Evolutionary conservation across 2,329 filamentous ascomycete species (phyloP), one percentile per base, ranked within the genome.

Genomic region (Ophiostoma angusticollis): DNA sequence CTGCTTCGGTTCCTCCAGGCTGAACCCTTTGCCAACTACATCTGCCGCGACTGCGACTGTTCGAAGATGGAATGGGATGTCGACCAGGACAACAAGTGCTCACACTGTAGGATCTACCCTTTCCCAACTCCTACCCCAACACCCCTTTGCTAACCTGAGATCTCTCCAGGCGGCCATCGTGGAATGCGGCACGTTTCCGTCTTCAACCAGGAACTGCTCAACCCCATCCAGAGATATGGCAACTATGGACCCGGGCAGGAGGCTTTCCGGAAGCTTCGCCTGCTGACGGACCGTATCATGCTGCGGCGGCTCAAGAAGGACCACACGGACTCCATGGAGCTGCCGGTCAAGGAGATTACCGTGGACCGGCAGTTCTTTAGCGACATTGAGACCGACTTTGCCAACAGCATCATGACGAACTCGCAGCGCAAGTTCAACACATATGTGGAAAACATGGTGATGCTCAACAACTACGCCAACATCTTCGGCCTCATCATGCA

Each of bases 401-500:
- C 89, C 24, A 76, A 77, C 40, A 94, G 85, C 51, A 93, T 98
- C 65, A 98, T 96, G 85, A 84, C 78, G 13, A 93, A 84, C 54
- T 81, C 84, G 7, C 74, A 80, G 42, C 80, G 91, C 45, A 79
- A 86, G 51, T 98, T 96, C 49, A 84, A 96, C 54, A 96, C 87
- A 0, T 98, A 96, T 49, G 91, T 96, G 27, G 81, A 85, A 14
- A 84, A 86, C 47, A 87, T 86, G 63, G 89, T 96, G 16, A 76
- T 98, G 59, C 72, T 98, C 45, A 86, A 96, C 67, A 94, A 95
- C 56, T 96, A 96, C 50, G 91, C 91, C 63, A 98, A 98, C 57
- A 96, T 98, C 48, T 98, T 98, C 52, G 89, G 87, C 54, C 71
- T 98, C 40, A 95, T 98, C 54, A 96, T 96, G 85, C 87, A 94